These are phyloP conservation scores for Pisolithus microcarpus DNA, from an alignment of 768 basidiomycete species.

Conservation along the genomic window DNA sequence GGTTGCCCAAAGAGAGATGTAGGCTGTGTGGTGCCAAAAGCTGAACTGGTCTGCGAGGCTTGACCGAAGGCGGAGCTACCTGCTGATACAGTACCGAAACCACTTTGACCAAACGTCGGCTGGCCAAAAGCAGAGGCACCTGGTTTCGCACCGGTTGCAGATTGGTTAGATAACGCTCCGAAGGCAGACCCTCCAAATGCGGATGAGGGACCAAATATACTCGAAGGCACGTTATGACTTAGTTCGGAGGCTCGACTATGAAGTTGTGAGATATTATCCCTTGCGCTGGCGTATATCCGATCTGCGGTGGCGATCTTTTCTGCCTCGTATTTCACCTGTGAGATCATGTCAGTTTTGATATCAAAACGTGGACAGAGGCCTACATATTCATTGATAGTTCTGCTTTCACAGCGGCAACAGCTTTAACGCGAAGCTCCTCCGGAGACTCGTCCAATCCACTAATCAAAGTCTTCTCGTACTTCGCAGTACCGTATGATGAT, in stretches of 20 bases:
- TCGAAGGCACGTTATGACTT: constrained; percentile 17
- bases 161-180: constrained; percentile 23
- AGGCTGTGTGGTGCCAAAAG: constrained; percentile 28
- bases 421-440: constrained; percentile 72
- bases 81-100: constrained; percentile 15
- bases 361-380: constrained; percentile 18
- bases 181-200: constrained; percentile 33
- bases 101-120: constrained; percentile 34
- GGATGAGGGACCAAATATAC: constrained; percentile 11
- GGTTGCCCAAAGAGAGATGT: constrained; percentile 27
- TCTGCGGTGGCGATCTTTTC: constrained; percentile 49
- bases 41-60: constrained; percentile 20
- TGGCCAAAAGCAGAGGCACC: constrained; percentile 28
- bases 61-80: constrained; percentile 23
- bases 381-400: constrained; percentile 63
- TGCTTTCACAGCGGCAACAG: constrained; percentile 45
- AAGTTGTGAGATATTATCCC: constrained; percentile 40
- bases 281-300: constrained; percentile 40
- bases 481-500: constrained; percentile 71
- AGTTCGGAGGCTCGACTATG: constrained; percentile 48
- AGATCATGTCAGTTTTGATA: constrained; percentile 1
- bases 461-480: constrained; percentile 62
- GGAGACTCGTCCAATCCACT: constrained; percentile 61
- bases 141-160: constrained; percentile 28
- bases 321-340: constrained; percentile 51